phyloP scores from a whole-genome alignment of 352 stramenopile species.

The Globisporangium nagaii region DNA sequence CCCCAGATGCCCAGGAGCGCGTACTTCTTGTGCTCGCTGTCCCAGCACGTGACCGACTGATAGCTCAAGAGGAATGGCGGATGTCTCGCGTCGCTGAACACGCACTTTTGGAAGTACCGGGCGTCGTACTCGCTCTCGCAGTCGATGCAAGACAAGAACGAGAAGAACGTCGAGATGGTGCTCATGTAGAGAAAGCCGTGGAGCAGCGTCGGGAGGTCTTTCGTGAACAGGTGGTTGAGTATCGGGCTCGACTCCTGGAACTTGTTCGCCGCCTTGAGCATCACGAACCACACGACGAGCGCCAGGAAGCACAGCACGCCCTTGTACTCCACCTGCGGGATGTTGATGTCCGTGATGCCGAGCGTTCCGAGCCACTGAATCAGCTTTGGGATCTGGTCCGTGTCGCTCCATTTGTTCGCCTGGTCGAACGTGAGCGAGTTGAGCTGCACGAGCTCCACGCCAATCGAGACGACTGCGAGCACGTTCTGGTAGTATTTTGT shows the following conservation, averaged over 20 bases:
- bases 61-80: constrained; percentile 40
- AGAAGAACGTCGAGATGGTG: constrained; percentile 56
- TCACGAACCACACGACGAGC: constrained; percentile 35
- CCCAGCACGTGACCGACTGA: constrained; percentile 40
- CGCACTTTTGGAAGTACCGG: constrained; percentile 7
- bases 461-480: constrained; percentile 30
- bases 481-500: constrained; percentile 48
- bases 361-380: constrained; percentile 37
- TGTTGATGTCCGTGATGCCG: constrained; percentile 26
- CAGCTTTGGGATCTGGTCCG: constrained; percentile 36
- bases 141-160: constrained; percentile 43
- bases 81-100: not conserved
- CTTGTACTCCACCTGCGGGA: constrained; percentile 35
- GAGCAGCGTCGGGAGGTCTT: constrained; percentile 43
- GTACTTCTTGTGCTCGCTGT: constrained; percentile 28
- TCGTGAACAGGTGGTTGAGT: constrained; percentile 48
- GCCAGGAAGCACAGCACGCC: constrained; percentile 18
- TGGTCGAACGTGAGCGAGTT: constrained; percentile 55
- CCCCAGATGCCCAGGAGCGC: constrained; percentile 51
- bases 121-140: constrained; percentile 14
- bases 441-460: constrained; percentile 51
- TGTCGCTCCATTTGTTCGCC: constrained; percentile 42
- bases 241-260: constrained; percentile 51
- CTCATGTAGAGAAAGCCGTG: constrained; percentile 57
- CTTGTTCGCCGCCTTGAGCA: constrained; percentile 67